phyloP scores from a whole-genome alignment of 2,329 filamentous ascomycete genomes.

The Chlorencoelia australis region DNA sequence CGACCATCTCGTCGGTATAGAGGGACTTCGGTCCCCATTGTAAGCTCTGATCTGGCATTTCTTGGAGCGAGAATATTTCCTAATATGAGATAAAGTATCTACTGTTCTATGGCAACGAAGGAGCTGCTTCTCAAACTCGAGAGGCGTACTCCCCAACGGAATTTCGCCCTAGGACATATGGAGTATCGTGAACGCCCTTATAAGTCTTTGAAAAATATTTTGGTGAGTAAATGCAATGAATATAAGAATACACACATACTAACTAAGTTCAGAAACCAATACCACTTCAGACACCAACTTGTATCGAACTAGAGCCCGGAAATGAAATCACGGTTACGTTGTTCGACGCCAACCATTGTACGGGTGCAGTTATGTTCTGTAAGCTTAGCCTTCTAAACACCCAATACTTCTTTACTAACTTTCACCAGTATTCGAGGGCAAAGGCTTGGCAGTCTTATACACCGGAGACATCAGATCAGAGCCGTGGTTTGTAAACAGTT shows the following conservation, averaged over 20 bases:
- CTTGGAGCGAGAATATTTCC: slow-evolving; percentile 7
- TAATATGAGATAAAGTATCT: slow-evolving; percentile 43
- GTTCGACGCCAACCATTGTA: slow-evolving; percentile 86
- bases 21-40: slow-evolving; percentile 68
- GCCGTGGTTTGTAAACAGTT: slow-evolving; percentile 69
- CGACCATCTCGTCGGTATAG: slow-evolving; percentile 76
- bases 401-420: slow-evolving; percentile 3
- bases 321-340: slow-evolving; percentile 69
- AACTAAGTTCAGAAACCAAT: slow-evolving; percentile 52
- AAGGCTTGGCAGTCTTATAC: slow-evolving; percentile 66
- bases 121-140: slow-evolving; percentile 75
- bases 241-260: neutral
- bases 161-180: slow-evolving; percentile 66
- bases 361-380: slow-evolving; percentile 83
- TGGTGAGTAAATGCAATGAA: slow-evolving; percentile 35
- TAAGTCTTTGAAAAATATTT: slow-evolving; percentile 58
- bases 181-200: slow-evolving; percentile 69
- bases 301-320: slow-evolving; percentile 62
- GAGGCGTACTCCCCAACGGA: slow-evolving; percentile 69
- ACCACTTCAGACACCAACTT: slow-evolving; percentile 69
- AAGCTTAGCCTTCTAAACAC: slow-evolving; percentile 16
- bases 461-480: slow-evolving; percentile 85
- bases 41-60: slow-evolving; percentile 29
- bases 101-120: slow-evolving; percentile 76
- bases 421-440: slow-evolving; percentile 57